phyloP scores from a whole-genome alignment of 805 yeast genomes.

The Candida dajiaensis region DNA sequence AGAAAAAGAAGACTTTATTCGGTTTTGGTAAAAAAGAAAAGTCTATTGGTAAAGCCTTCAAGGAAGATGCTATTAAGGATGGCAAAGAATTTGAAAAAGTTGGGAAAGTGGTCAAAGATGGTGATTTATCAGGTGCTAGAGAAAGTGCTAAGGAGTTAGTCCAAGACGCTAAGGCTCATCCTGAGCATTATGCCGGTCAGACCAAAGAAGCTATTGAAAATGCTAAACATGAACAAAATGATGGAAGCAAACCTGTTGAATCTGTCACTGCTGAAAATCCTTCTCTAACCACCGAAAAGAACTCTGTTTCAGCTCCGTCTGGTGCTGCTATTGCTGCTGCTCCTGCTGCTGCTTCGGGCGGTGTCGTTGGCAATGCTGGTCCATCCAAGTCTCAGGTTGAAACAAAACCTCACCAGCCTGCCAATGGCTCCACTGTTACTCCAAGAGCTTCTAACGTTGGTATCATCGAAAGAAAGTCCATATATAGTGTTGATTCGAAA shows the following conservation, averaged over 20 bases:
- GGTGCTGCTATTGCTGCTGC: background rate
- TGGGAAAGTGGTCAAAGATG: conserved; percentile 6
- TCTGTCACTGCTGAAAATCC: background rate
- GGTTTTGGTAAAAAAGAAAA: conserved; percentile 8
- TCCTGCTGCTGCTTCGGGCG: background rate
- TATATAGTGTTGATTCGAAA: background rate
- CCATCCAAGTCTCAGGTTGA: background rate
- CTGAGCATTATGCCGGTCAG: conserved; percentile 8
- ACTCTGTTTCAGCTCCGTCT: background rate
- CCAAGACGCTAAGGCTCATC: conserved; percentile 5
- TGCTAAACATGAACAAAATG: background rate
- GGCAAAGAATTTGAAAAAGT: conserved; percentile 21
- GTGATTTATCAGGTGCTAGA: conserved; percentile 4
- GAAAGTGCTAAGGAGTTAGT: conserved; percentile 7
- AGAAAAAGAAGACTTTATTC: conserved; percentile 4
- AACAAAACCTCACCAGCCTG: background rate
- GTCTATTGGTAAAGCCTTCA: conserved; percentile 7
- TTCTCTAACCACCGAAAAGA: background rate
- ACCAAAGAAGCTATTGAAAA: conserved; percentile 3
- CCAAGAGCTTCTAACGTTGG: background rate
- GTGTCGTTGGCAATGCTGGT: too few species aligned
- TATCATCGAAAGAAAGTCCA: background rate
- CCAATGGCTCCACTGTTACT: background rate
- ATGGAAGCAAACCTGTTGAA: background rate
- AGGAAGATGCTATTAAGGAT: conserved; percentile 7